Conservation (phyloP, 768 basidiomycete genomes). For the Leccinum subtestaceum region DNA sequence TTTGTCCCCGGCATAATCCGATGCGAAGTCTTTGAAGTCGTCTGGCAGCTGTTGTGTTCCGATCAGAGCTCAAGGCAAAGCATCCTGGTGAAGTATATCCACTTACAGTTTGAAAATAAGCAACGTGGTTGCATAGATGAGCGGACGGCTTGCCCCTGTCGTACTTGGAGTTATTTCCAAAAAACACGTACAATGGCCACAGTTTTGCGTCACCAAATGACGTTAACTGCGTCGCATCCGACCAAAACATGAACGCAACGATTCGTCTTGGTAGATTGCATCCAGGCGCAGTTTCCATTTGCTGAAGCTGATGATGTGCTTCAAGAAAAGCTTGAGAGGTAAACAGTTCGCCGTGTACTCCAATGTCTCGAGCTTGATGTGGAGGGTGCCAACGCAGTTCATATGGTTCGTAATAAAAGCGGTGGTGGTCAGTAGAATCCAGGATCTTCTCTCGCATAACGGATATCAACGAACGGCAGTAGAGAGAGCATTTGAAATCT, state of each 20-base stretch:
- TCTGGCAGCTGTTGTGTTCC: not conserved
- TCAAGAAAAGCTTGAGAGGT: not conserved
- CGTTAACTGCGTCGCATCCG: too few relatives aligned
- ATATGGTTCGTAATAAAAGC: not conserved
- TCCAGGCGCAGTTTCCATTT: not conserved
- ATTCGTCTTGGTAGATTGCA: too few relatives aligned
- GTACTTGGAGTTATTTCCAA: not conserved
- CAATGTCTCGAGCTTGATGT: not conserved
- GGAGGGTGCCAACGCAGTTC: too few relatives aligned
- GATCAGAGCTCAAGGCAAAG: not conserved
- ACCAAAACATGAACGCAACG: too few relatives aligned
- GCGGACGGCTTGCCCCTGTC: not conserved
- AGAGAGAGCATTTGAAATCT: not conserved
- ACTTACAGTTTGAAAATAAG: not conserved
- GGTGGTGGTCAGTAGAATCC: not conserved
- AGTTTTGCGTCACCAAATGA: too few relatives aligned
- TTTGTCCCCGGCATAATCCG: not conserved
- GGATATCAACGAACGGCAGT: not conserved
- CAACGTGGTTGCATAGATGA: not conserved
- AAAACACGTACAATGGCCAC: not conserved
- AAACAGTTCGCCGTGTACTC: not conserved
- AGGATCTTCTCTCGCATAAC: not conserved
- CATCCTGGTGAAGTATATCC: not conserved
- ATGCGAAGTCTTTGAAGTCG: not conserved
- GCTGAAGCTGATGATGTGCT: not conserved